These are phyloP conservation scores for Cadophora sp. DNA, from an alignment of 2,329 filamentous ascomycete genomes.

Conservation along the genomic window DNA sequence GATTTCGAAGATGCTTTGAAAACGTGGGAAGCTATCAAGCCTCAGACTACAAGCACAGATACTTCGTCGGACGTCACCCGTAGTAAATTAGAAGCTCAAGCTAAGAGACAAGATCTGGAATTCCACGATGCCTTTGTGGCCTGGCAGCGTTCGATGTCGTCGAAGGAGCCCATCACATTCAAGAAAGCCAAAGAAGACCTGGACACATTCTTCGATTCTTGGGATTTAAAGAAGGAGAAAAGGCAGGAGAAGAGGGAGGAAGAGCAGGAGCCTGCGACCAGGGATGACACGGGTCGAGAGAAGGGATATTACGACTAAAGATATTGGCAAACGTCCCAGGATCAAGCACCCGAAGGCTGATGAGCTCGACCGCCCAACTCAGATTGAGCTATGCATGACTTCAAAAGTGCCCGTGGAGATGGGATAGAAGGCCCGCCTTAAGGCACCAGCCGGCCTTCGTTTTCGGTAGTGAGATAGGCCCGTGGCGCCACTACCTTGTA, in stretches of 20 bases:
- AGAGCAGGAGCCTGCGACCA: background rate
- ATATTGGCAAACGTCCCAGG: too few relatives aligned
- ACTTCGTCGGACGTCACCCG: background rate
- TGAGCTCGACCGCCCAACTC: background rate
- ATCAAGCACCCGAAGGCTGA: too few relatives aligned
- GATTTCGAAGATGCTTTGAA: background rate
- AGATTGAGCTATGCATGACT: too few relatives aligned
- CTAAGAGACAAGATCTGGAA: background rate
- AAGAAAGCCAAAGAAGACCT: background rate
- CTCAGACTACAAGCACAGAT: background rate
- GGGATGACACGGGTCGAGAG: background rate
- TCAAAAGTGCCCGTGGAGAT: too few relatives aligned
- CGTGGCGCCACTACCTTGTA: too few relatives aligned
- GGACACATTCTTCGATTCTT: background rate
- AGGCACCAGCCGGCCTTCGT: too few relatives aligned
- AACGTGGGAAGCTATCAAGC: background rate
- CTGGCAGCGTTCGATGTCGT: background rate
- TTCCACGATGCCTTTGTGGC: background rate
- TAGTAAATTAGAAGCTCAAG: background rate
- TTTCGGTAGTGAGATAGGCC: too few relatives aligned
- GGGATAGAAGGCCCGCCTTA: too few relatives aligned
- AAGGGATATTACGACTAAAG: background rate
- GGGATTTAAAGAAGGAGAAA: constrained; percentile 3
- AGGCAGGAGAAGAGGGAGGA: background rate
- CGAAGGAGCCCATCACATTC: background rate